Conservation (phyloP, 306 rosid species). For the Acacia confusa region DNA sequence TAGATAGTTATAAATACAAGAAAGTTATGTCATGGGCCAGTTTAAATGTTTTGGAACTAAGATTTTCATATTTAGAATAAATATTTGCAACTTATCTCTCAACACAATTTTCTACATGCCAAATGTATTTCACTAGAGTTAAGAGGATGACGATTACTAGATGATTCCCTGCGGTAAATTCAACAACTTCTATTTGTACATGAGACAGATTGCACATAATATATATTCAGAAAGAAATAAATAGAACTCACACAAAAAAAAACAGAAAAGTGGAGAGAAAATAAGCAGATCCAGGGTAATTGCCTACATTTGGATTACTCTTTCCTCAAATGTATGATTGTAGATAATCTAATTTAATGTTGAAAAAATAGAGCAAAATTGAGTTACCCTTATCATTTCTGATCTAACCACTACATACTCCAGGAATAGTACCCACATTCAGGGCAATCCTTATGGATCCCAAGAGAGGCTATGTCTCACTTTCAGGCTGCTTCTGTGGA, state of each 20-base stretch:
- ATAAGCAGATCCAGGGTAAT: background rate
- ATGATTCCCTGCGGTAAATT: constrained; percentile 22
- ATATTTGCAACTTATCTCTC: too few relatives aligned
- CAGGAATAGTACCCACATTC: constrained; percentile 25
- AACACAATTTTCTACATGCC: too few relatives aligned
- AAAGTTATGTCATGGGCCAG: too few relatives aligned
- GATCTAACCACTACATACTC: background rate
- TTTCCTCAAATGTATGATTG: background rate
- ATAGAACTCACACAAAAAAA: background rate
- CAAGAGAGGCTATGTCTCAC: constrained; percentile 31
- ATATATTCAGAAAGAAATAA: background rate
- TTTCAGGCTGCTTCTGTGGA: constrained; percentile 48
- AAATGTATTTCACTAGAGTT: too few relatives aligned
- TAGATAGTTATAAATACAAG: too few relatives aligned
- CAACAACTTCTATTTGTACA: constrained; percentile 12
- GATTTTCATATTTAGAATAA: too few relatives aligned
- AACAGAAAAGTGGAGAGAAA: background rate
- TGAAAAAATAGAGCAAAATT: constrained; percentile 35
- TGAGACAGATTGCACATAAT: background rate
- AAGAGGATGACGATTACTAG: too few relatives aligned
- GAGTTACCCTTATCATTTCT: background rate
- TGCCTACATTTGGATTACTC: background rate
- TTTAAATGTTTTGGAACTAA: too few relatives aligned
- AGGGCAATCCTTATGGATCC: constrained; percentile 28
- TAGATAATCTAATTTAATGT: background rate